Evolutionary conservation across 495 filamentous ascomycete genomes (phyloP), one percentile per base, ranked within the genome.

Genomic region (Neohortaea acidophila): DNA sequence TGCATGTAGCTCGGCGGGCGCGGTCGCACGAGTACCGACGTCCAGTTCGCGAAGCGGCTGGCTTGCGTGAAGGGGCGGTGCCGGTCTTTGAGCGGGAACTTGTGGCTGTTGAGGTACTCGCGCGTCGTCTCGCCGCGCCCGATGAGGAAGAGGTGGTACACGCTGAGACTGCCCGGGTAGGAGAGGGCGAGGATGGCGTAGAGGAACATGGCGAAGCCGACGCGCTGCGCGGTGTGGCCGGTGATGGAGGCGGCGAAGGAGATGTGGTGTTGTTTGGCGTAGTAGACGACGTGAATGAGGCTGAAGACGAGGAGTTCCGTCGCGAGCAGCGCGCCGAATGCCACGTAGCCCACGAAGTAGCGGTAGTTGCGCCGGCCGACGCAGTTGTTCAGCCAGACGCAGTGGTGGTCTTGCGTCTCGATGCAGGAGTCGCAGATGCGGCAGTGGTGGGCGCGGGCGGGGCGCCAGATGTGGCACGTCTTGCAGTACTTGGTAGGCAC

Each of bases 331-430:
- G 82, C 84, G 10, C 67, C 74, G 14, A 73, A 69, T 48, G 67
- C 71, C 45, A 96, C 70, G 59, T 94, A 97, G 14, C 78, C 70
- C 51, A 94, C 92, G 59, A 97, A 97, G 51, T 89, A 97, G 34
- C 91, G 84, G 58, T 97, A 97, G 58, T 97, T 97, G 38, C 89
- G 82, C 23, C 91, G 81, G 4, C 89, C 89, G 30, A 97, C 79
- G 58, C 89, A 97, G 57, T 96, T 97, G 61, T 97, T 97, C 35
- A 97, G 73, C 91, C 91, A 97, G 15, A 96, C 84, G 51, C 89
- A 97, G 63, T 97, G 89, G 51, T 97, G 89, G 53, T 97, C 89
- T 48, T 94, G 85, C 0, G 87, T 94, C 56, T 97, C 89, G 31
- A 97, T 72, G 55, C 89, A 97, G 54, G 87, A 92, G 59, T 97